phyloP scores from a whole-genome alignment of 495 filamentous ascomycete genomes.

The Friedmanniomyces simplex region DNA sequence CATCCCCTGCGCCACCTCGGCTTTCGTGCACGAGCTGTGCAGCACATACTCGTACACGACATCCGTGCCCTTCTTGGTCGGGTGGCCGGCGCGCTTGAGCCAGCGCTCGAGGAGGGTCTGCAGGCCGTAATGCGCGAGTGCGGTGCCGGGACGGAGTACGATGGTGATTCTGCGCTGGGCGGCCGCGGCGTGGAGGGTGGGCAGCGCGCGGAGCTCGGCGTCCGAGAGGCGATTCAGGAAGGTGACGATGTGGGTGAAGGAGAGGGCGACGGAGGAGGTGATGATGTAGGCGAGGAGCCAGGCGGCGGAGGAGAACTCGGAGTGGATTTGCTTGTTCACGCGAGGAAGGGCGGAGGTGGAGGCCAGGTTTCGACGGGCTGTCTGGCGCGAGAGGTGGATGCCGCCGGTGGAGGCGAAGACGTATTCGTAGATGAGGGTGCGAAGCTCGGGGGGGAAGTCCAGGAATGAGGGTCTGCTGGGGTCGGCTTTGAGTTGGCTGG shows the following conservation, averaged over 20 bases:
- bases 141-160: neutral
- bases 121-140: neutral
- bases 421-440: conserved; percentile 4
- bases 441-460: conserved; percentile 4
- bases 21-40: no score
- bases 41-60: neutral
- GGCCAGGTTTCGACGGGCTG: neutral
- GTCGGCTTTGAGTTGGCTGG: neutral
- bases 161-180: neutral
- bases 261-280: neutral
- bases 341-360: neutral
- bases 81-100: conserved; percentile 3
- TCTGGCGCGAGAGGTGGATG: neutral
- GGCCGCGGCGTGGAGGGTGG: neutral
- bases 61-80: conserved; percentile 8
- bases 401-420: neutral
- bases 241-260: conserved; percentile 4
- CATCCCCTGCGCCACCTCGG: no score
- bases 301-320: neutral
- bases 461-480: neutral
- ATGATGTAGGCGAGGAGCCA: neutral
- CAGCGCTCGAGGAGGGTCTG: neutral
- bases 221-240: conserved; percentile 9
- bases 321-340: conserved; percentile 5
- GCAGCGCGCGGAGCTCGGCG: neutral